Percentiles rank a stretch among this genome's conserved stretches.
Evolutionary conservation across 1,284 basidiomycete species (phyloP).

Genomic region (Erythrobasidium hasegawianum): DNA sequence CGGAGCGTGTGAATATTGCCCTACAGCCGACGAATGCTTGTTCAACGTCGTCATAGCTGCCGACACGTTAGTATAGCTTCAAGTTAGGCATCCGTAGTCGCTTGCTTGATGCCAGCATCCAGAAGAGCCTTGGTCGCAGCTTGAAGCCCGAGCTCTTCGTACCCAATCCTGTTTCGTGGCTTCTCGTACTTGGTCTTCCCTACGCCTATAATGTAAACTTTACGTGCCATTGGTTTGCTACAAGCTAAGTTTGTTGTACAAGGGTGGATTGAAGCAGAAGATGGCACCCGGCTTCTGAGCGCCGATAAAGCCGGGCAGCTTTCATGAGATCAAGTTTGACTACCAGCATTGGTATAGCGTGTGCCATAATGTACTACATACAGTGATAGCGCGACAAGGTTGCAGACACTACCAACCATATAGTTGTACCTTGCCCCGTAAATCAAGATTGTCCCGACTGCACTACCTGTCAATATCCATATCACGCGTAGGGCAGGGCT

Average conservation of each 20-base stretch:
- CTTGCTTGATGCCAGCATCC: constrained; percentile 65
- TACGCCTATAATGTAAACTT: constrained; percentile 59
- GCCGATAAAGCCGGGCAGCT: background rate
- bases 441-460: too few relatives aligned
- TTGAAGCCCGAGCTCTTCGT: constrained; percentile 57
- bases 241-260: background rate
- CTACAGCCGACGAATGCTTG: constrained; percentile 68
- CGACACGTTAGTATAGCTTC: background rate
- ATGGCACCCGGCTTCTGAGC: background rate
- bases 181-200: constrained; percentile 79
- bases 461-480: too few relatives aligned
- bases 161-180: constrained; percentile 57
- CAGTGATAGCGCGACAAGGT: background rate
- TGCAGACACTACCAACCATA: too few relatives aligned
- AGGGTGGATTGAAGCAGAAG: background rate
- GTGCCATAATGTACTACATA: too few relatives aligned
- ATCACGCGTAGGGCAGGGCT: too few relatives aligned
- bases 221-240: constrained; percentile 19
- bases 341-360: too few relatives aligned
- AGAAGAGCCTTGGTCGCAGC: constrained; percentile 77
- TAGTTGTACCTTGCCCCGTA: too few relatives aligned
- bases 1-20: background rate
- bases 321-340: background rate
- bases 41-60: constrained; percentile 70
- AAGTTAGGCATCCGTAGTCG: too few relatives aligned